Percentiles rank a stretch among this genome's conserved stretches.
These are phyloP conservation scores for Phlegmacium glaucopus DNA, from an alignment of 768 basidiomycete species.

Conservation along the genomic window DNA sequence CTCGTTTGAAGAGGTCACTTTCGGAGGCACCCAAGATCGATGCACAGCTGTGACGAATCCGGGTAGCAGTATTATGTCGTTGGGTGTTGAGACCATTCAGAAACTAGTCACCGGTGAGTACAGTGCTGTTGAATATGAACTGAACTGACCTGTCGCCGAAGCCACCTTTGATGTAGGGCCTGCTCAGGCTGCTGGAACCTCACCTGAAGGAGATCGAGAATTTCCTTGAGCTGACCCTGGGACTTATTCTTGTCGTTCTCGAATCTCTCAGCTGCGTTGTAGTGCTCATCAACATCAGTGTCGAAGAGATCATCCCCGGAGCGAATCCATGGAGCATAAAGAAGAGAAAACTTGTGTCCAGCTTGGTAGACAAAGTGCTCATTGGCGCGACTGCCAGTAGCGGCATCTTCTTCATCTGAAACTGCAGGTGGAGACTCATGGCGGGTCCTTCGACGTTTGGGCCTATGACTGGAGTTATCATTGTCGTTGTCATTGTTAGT, in stretches of 20 bases:
- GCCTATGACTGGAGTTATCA: not conserved
- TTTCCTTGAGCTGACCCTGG: constrained; percentile 11
- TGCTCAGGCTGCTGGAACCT: not conserved
- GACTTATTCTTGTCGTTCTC: constrained; percentile 10
- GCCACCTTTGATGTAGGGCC: not conserved
- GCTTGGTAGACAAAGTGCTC: constrained; percentile 10
- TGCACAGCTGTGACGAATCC: constrained; percentile 11
- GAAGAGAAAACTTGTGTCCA: constrained; percentile 13
- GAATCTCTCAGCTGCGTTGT: constrained; percentile 1
- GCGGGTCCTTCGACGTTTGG: constrained; percentile 3
- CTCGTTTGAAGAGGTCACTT: constrained; percentile 6
- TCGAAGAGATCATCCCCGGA: constrained; percentile 4
- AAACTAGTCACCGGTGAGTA: constrained; percentile 9
- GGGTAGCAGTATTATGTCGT: constrained; percentile 12
- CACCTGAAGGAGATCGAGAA: not conserved
- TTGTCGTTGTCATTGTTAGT: constrained; percentile 5
- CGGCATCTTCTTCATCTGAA: constrained; percentile 3
- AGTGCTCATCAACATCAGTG: constrained; percentile 1
- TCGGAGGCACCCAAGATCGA: constrained; percentile 9
- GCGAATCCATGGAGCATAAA: constrained; percentile 11
- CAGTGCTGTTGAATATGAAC: not conserved
- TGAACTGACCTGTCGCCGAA: not conserved
- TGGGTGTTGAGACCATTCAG: constrained; percentile 10
- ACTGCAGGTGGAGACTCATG: not conserved
- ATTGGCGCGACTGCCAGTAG: not conserved